Evolutionary conservation across 2,329 filamentous ascomycete species (phyloP), one percentile per base, ranked within the genome.

Genomic region (Ophiostoma ips): DNA sequence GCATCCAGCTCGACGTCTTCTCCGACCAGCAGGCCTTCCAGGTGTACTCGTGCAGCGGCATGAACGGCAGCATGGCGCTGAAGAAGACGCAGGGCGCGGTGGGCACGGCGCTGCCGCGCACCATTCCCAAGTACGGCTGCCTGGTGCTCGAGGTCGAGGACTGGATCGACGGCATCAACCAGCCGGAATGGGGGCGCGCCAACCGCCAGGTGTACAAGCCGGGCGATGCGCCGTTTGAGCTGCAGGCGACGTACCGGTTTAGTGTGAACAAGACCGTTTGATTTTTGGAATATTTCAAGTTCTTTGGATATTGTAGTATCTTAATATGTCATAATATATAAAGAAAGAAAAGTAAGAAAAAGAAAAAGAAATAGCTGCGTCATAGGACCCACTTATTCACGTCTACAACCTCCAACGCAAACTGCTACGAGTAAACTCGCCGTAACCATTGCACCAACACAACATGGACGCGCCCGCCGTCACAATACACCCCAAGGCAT

Each of bases 111-210:
- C 76, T 80, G 58, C 75, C 78, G 3, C 71, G 81, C 35, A 76
- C 75, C 8, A 82, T 87, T 24, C 73, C 77, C 50, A 63, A 89
- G 69, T 87, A 88, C 61, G 88, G 87, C 31, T 95, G 90, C 65
- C 61, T 95, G 24, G 90, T 95, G 46, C 76, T 95, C 65, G 90
- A 95, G 69, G 86, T 92, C 12, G 79, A 95, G 71, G 88, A 92
- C 64, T 95, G 81, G 77, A 94, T 95, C 61, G 89, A 94, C 62
- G 88, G 75, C 24, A 92, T 96, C 68, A 95, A 95, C 68, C 77
- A 94, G 58, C 89, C 89, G 0, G 77, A 87, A 65, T 95, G 90
- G 90, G 79, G 79, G 52, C 77, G 89, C 50, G 66, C 71, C 44
- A 61, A 60, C 49, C 79, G 73, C 66, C 78, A 83, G 60, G 67